Percentiles rank a stretch among this genome's conserved stretches.
Evolutionary conservation across 2,329 filamentous ascomycete genomes (phyloP).

Genomic region (Bipolaris gigantea): DNA sequence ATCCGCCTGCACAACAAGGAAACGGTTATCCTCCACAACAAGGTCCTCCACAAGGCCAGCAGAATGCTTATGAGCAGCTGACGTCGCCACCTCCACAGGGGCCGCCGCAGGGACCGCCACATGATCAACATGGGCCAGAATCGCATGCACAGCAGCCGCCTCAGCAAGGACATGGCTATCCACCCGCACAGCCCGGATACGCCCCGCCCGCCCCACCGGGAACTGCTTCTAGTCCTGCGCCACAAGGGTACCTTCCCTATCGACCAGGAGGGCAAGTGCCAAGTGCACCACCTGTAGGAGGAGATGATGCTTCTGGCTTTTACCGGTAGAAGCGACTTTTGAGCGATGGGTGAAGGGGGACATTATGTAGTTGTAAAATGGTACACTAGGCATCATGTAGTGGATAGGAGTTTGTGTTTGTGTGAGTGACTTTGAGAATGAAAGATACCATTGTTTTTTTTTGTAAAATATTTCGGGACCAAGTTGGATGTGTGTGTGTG

Average conservation of each 20-base stretch:
- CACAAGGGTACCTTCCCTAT: conserved; percentile 38
- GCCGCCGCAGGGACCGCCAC: conserved; percentile 19
- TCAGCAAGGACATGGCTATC: conserved; percentile 35
- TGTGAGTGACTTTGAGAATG: not conserved
- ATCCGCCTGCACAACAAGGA: conserved; percentile 24
- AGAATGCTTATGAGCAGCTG: conserved; percentile 34
- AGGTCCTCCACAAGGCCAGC: conserved; percentile 19
- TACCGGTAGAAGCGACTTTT: conserved; percentile 24
- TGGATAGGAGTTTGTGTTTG: not conserved
- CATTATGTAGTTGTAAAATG: not conserved
- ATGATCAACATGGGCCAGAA: conserved; percentile 34
- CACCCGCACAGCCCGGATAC: conserved; percentile 37
- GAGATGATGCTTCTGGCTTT: conserved; percentile 35
- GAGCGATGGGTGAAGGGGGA: not conserved
- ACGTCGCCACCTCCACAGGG: conserved; percentile 33
- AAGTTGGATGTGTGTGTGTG: no score
- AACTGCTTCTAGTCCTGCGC: conserved; percentile 27
- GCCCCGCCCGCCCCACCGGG: conserved; percentile 38
- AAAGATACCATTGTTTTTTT: not conserved
- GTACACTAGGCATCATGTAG: not conserved
- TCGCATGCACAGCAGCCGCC: conserved; percentile 34
- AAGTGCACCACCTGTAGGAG: conserved; percentile 34
- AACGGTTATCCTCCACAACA: conserved; percentile 33
- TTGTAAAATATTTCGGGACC: no score
- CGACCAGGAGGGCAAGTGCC: conserved; percentile 39